Evolutionary conservation across 768 basidiomycete species (phyloP), one percentile per base, ranked within the genome.

Genomic region (Peribolospora baueri): DNA sequence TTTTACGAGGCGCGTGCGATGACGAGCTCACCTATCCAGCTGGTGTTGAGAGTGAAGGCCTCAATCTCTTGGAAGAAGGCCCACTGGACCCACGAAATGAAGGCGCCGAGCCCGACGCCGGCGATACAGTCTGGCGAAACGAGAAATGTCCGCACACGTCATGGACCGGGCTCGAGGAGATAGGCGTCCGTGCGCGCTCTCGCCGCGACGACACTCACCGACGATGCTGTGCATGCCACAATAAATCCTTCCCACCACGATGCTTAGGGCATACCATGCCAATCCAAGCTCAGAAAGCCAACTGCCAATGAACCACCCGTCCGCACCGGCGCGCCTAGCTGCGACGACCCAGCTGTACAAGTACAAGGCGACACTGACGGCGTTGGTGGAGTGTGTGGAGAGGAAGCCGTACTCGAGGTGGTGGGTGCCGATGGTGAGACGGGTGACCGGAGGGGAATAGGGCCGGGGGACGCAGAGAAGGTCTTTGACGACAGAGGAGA

Each of bases 371-470:
- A 93, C 82, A 38, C 85, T 90, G 52, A 87, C 74, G 54, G 79
- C 76, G 66, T 93, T 91, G 6, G 88, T 85, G 2, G 85, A 83
- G 63, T 98, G 91, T 0, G 90, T 93, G 0, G 87, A 91, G 0
- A 88, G 90, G 64, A 95, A 91, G 36, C 91, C 91, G 61, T 91
- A 91, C 69, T 91, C 87, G 42, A 52, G 56, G 0, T 57, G 57
- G 50, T 65, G 63, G 13, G 51, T 55, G 5, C 61, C 61, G 50
- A 62, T 57, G 9, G 40, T 59, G 5, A 53, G 46, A 37, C 91
- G 76, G n/a, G 79, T 79, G 10, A 93, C 83, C 0, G 90, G 91
- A 0, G 91, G 91, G 2, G 82, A 75, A 63, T 80, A 87, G 0
- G 91, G 91, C 52, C 91, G 72, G 6, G 91, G 90, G 0, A 83